Conservation (phyloP, 2,329 filamentous ascomycete species). For the Leptographium lundbergii region DNA sequence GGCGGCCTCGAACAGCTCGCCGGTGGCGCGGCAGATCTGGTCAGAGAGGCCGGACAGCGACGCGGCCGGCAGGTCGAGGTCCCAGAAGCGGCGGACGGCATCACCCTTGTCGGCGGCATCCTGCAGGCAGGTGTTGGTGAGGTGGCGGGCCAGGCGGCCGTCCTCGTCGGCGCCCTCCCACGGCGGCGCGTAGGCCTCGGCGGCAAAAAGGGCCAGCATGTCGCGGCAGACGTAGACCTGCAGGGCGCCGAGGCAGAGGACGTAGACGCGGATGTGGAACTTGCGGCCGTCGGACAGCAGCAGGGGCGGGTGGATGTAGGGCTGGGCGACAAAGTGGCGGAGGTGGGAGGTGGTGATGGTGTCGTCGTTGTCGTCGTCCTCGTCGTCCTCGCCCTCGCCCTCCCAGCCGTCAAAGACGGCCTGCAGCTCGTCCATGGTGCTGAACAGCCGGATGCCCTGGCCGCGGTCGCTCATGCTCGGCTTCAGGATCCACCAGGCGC, state of each 20-base stretch:
- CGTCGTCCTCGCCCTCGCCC: slow-evolving; percentile 50
- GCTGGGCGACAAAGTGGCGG: slow-evolving; percentile 89
- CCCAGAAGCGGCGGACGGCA: slow-evolving; percentile 57
- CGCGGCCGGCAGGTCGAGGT: slow-evolving; percentile 28
- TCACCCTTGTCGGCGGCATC: slow-evolving; percentile 43
- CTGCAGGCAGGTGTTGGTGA: slow-evolving; percentile 95
- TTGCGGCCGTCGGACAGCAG: slow-evolving; percentile 60
- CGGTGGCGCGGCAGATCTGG: slow-evolving; percentile 63
- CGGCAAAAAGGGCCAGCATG: slow-evolving; percentile 91
- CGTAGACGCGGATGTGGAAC: slow-evolving; percentile 91
- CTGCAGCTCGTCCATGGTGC: slow-evolving; percentile 70
- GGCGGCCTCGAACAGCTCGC: slow-evolving; percentile 75
- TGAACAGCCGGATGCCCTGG: slow-evolving; percentile 85
- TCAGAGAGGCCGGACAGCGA: slow-evolving; percentile 49
- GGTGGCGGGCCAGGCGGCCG: slow-evolving; percentile 55
- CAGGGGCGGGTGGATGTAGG: slow-evolving; percentile 83
- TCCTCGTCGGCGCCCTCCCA: slow-evolving; percentile 25
- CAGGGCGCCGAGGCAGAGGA: slow-evolving; percentile 66
- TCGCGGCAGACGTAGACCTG: slow-evolving; percentile 74
- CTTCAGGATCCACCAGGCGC: slow-evolving; percentile 96
- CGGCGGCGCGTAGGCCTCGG: slow-evolving; percentile 57
- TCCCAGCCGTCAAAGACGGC: slow-evolving; percentile 90
- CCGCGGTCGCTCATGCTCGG: slow-evolving; percentile 95
- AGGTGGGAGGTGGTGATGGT: slow-evolving; percentile 74
- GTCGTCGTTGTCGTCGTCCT: slow-evolving; percentile 39